phyloP scores from a whole-genome alignment of 2,329 filamentous ascomycete species.

The Bipolaris bicolor region DNA sequence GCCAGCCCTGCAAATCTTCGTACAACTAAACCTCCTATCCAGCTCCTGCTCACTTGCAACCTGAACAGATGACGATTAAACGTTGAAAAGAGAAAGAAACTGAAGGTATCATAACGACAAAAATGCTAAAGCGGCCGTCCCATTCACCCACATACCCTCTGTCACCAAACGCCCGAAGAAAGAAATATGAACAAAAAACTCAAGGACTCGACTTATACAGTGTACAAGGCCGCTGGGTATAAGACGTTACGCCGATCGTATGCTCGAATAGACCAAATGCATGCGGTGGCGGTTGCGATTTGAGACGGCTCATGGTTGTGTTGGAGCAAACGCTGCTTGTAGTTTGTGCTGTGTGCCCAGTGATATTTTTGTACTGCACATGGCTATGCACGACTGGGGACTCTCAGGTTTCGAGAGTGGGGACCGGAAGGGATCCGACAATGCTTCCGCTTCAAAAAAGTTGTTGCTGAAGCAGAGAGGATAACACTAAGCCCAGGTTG shows the following conservation, averaged over 20 bases:
- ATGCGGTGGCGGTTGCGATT: neutral
- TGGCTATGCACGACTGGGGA: neutral
- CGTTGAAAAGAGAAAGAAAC: conserved; percentile 5
- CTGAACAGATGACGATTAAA: conserved; percentile 8
- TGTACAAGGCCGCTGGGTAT: conserved; percentile 12
- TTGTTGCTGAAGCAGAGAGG: neutral
- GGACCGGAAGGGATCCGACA: neutral
- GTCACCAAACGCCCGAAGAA: neutral
- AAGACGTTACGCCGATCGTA: conserved; percentile 14
- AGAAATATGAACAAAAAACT: conserved; percentile 5
- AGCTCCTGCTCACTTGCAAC: neutral
- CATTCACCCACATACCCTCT: neutral
- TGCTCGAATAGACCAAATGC: conserved; percentile 12
- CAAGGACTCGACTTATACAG: conserved; percentile 1
- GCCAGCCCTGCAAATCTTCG: neutral
- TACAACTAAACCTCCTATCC: conserved; percentile 2
- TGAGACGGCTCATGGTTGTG: neutral
- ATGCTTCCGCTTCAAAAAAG: neutral
- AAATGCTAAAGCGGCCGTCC: conserved; percentile 4
- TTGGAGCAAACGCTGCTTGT: neutral
- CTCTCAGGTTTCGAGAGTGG: neutral
- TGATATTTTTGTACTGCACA: neutral
- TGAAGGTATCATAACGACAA: conserved; percentile 14
- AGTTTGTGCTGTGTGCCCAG: neutral
- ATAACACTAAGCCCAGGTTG: neutral